Evolutionary conservation across 1,139 yeast genomes (phyloP).

Genomic region (Torulaspora globosa): DNA sequence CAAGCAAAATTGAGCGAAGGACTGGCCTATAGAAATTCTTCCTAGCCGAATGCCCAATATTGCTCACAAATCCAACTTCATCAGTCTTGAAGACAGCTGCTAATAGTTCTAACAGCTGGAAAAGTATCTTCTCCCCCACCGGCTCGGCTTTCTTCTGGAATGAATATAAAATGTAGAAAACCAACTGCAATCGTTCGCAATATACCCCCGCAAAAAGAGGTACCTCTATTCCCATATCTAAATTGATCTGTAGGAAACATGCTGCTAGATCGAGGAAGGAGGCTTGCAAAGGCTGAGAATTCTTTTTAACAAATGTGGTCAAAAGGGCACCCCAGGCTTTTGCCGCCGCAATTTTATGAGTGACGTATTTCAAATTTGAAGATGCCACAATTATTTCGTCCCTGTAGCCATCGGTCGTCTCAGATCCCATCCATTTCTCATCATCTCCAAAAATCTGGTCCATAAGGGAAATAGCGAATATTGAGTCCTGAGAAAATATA

Average conservation of each 20-base stretch:
- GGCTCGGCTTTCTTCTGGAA: slow-evolving; percentile 36
- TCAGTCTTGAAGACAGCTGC: slow-evolving; percentile 42
- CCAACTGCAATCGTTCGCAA: slow-evolving; percentile 61
- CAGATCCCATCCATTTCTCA: slow-evolving; percentile 47
- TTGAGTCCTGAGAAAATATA: slow-evolving; percentile 49
- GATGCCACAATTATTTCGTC: slow-evolving; percentile 57
- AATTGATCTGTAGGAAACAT: slow-evolving; percentile 50
- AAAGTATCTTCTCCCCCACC: slow-evolving; percentile 27
- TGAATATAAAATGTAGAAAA: slow-evolving; percentile 60
- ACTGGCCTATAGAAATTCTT: slow-evolving; percentile 54
- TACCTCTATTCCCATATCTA: slow-evolving; percentile 51
- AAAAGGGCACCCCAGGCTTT: slow-evolving; percentile 75
- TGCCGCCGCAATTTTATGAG: slow-evolving; percentile 65
- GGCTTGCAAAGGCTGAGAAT: slow-evolving; percentile 35
- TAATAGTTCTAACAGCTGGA: slow-evolving; percentile 26
- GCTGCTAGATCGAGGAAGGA: slow-evolving; percentile 46
- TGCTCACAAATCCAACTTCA: slow-evolving; percentile 45
- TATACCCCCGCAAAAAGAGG: slow-evolving; percentile 50
- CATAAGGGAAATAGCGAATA: slow-evolving; percentile 61
- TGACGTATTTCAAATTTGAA: slow-evolving; percentile 57
- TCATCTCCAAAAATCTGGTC: slow-evolving; percentile 52
- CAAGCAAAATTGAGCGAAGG: slow-evolving; percentile 52
- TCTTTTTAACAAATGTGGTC: slow-evolving; percentile 53
- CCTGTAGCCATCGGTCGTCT: slow-evolving; percentile 40
- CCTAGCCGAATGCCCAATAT: slow-evolving; percentile 40